These are phyloP conservation scores for Pezizomycotina sp. DNA, from an alignment of 2,329 filamentous ascomycete species.

Conservation along the genomic window DNA sequence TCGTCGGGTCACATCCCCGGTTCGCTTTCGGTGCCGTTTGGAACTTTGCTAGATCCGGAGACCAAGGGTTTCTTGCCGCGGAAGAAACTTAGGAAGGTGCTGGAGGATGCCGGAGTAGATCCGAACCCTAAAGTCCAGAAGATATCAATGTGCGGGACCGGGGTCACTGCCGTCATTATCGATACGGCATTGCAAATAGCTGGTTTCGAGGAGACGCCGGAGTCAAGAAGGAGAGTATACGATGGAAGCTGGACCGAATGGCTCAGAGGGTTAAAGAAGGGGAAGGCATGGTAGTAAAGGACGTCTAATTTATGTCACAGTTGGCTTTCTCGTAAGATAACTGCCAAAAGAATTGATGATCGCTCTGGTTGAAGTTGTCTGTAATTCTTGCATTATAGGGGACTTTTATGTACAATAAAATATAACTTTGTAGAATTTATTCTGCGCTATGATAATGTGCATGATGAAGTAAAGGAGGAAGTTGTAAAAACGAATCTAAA, in stretches of 20 bases:
- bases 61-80: slow-evolving; percentile 64
- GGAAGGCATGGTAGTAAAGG: slow-evolving; percentile 12
- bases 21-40: slow-evolving; percentile 66
- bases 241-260: slow-evolving; percentile 82
- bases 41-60: slow-evolving; percentile 60
- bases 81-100: slow-evolving; percentile 56
- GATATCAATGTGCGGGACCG: slow-evolving; percentile 78
- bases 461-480: too few relatives aligned
- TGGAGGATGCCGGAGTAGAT: slow-evolving; percentile 65
- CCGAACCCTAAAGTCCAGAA: slow-evolving; percentile 51
- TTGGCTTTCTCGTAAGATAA: slow-evolving; percentile 3
- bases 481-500: too few relatives aligned
- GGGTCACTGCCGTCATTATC: slow-evolving; percentile 80
- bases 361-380: slow-evolving; percentile 27
- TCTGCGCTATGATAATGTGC: too few relatives aligned
- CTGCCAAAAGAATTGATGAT: slow-evolving; percentile 32
- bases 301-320: slow-evolving; percentile 5
- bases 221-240: slow-evolving; percentile 55
- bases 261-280: slow-evolving; percentile 12
- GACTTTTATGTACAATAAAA: too few relatives aligned
- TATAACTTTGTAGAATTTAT: too few relatives aligned
- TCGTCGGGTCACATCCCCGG: slow-evolving; percentile 85
- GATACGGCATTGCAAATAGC: slow-evolving; percentile 74
- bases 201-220: slow-evolving; percentile 49
- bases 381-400: too few relatives aligned